Percentiles rank a stretch among this genome's conserved stretches.
Conservation (phyloP, 805 yeast species). For the Torulaspora indica region DNA sequence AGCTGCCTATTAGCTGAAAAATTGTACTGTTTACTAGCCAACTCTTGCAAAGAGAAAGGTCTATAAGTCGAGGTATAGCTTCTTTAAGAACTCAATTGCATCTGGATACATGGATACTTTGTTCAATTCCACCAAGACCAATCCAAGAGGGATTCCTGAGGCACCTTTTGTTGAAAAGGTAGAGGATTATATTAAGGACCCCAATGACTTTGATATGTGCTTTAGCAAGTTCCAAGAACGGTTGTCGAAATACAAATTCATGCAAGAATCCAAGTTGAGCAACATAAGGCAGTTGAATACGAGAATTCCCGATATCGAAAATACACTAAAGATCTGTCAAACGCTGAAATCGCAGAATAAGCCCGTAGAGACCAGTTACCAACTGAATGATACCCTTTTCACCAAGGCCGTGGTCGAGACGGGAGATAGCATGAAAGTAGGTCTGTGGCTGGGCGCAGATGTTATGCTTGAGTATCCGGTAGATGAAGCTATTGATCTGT, state of each 20-base stretch:
- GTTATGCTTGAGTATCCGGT: constrained; percentile 94
- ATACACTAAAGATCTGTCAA: constrained; percentile 70
- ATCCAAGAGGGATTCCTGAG: constrained; percentile 94
- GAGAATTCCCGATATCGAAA: constrained; percentile 88
- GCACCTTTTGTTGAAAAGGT: constrained; percentile 91
- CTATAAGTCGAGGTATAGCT: neutral
- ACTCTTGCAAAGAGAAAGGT: neutral
- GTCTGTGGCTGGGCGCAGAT: constrained; percentile 96
- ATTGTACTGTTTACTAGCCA: neutral
- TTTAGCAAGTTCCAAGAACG: constrained; percentile 79
- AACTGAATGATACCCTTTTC: constrained; percentile 86
- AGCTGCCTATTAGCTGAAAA: neutral
- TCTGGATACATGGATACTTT: constrained; percentile 27
- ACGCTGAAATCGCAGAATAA: constrained; percentile 49
- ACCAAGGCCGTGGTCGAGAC: constrained; percentile 73
- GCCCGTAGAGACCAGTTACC: constrained; percentile 71
- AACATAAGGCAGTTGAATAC: constrained; percentile 32
- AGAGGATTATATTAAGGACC: constrained; percentile 62
- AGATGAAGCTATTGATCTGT: constrained; percentile 74
- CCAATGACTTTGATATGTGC: constrained; percentile 64
- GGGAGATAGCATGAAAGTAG: constrained; percentile 51
- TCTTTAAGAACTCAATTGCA: neutral
- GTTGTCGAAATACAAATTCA: constrained; percentile 81
- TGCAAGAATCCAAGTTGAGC: constrained; percentile 49
- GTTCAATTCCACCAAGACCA: constrained; percentile 52